Conservation (phyloP, 192 early-diverging fungal genomes). For the Coemansia sp. region DNA sequence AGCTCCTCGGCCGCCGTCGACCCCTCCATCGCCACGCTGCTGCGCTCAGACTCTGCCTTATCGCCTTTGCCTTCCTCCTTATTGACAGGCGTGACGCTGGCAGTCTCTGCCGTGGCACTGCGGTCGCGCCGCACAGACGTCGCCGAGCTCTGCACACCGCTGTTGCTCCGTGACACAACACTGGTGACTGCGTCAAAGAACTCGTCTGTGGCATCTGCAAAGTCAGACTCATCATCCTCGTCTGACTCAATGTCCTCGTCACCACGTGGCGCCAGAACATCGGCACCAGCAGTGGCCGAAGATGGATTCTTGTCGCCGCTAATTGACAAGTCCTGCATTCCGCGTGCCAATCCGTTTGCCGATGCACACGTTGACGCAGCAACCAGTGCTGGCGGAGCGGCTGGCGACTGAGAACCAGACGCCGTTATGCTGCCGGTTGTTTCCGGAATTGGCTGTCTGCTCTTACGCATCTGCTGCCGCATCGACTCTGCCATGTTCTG, state of each 20-base stretch:
- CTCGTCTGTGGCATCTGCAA: slow-evolving; percentile 59
- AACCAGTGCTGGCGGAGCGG: slow-evolving; percentile 13
- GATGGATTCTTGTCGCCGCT: background rate
- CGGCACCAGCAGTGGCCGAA: background rate
- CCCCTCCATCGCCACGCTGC: background rate
- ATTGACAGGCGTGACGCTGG: background rate
- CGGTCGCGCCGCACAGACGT: slow-evolving; percentile 5
- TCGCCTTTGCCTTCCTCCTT: background rate
- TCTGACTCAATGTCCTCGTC: slow-evolving; percentile 15
- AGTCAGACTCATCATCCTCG: slow-evolving; percentile 52
- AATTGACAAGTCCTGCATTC: background rate
- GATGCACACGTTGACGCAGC: slow-evolving; percentile 21
- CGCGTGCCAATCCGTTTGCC: slow-evolving; percentile 15
- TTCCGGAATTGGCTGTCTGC: slow-evolving; percentile 7
- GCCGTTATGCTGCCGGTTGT: background rate
- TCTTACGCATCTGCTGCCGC: slow-evolving; percentile 11
- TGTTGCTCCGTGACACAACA: slow-evolving; percentile 25
- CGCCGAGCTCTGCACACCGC: slow-evolving; percentile 12
- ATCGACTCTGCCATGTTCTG: slow-evolving; percentile 37
- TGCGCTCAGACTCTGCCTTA: background rate
- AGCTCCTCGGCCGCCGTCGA: slow-evolving; percentile 4
- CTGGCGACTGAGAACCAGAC: background rate
- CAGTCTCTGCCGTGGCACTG: background rate
- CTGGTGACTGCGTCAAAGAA: slow-evolving; percentile 67
- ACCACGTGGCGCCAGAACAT: background rate